These are phyloP conservation scores for Globisporangium middletonii DNA, from an alignment of 352 stramenopile species.

Conservation along the genomic window DNA sequence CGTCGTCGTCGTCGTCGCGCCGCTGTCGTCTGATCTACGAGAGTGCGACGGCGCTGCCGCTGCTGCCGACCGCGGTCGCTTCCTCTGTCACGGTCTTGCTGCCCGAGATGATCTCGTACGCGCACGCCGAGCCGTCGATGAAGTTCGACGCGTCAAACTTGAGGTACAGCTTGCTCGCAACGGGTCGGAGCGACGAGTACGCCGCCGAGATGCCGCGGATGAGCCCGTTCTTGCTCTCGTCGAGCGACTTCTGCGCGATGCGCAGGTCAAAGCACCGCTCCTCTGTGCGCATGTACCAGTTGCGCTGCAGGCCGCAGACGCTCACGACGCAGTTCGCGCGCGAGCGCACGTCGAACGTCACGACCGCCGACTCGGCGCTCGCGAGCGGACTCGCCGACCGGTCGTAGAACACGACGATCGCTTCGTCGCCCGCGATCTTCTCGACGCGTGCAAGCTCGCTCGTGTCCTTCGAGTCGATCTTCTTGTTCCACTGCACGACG, in stretches of 20 bases:
- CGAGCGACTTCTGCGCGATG: slow-evolving; percentile 54
- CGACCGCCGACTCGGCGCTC: slow-evolving; percentile 48
- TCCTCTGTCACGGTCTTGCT: slow-evolving; percentile 41
- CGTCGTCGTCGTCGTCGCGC: too few species aligned
- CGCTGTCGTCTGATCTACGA: neutral
- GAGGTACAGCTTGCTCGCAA: slow-evolving; percentile 64
- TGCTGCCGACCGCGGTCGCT: neutral
- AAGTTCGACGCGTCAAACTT: slow-evolving; percentile 79
- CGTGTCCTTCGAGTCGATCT: slow-evolving; percentile 15
- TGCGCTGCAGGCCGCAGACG: slow-evolving; percentile 50
- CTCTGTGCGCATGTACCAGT: slow-evolving; percentile 56
- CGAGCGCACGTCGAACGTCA: slow-evolving; percentile 67
- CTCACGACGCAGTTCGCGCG: slow-evolving; percentile 69
- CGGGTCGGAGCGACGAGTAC: slow-evolving; percentile 38
- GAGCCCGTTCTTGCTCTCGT: slow-evolving; percentile 47
- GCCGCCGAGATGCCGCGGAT: slow-evolving; percentile 66
- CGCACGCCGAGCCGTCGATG: slow-evolving; percentile 55
- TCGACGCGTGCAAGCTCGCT: slow-evolving; percentile 30
- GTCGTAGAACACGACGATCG: slow-evolving; percentile 71
- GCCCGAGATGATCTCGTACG: slow-evolving; percentile 65
- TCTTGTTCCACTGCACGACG: slow-evolving; percentile 25
- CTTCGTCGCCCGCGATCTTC: slow-evolving; percentile 56
- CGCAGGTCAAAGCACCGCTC: slow-evolving; percentile 72
- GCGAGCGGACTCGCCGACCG: slow-evolving; percentile 20
- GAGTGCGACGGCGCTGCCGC: slow-evolving; percentile 1